These are phyloP conservation scores for Dipodascopsis uninucleata DNA, from an alignment of 805 yeast species.

Conservation along the genomic window DNA sequence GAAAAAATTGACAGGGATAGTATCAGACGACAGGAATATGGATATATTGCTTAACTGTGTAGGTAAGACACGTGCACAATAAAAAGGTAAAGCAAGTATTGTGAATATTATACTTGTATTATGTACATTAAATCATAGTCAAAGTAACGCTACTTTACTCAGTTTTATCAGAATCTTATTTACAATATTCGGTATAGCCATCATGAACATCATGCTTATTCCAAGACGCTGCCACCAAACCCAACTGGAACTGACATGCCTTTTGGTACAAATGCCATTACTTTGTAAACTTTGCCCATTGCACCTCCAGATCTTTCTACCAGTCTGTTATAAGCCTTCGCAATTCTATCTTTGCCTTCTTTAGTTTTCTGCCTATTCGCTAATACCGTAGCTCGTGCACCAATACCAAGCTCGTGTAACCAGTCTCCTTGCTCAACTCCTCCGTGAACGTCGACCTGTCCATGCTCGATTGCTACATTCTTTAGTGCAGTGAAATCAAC, in stretches of 20 bases:
- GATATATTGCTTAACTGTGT: constrained; percentile 11
- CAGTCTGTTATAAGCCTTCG: constrained; percentile 56
- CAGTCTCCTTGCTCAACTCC: constrained; percentile 77
- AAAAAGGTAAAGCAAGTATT: background rate
- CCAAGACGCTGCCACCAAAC: constrained; percentile 42
- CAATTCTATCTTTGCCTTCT: constrained; percentile 51
- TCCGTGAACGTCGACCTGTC: constrained; percentile 43
- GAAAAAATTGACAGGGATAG: constrained; percentile 68
- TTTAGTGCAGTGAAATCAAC: constrained; percentile 70
- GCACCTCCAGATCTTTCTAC: constrained; percentile 56
- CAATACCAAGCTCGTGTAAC: constrained; percentile 72
- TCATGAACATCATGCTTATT: background rate
- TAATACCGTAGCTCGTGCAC: constrained; percentile 53
- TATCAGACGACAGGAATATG: constrained; percentile 46
- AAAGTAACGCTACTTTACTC: too few species aligned
- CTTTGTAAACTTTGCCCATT: constrained; percentile 78
- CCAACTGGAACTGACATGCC: constrained; percentile 49
- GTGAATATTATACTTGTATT: constrained; percentile 4
- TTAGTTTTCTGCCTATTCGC: constrained; percentile 43
- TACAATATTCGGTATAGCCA: constrained; percentile 3
- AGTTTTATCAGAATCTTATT: background rate
- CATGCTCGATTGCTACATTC: constrained; percentile 35
- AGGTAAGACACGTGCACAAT: too few species aligned
- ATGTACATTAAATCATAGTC: constrained; percentile 1
- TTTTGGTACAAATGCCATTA: constrained; percentile 57